Evolutionary conservation across 202 grass and related monocot genomes (phyloP), one percentile per base, ranked within the genome.

Genomic region (Elaeis oleifera): DNA sequence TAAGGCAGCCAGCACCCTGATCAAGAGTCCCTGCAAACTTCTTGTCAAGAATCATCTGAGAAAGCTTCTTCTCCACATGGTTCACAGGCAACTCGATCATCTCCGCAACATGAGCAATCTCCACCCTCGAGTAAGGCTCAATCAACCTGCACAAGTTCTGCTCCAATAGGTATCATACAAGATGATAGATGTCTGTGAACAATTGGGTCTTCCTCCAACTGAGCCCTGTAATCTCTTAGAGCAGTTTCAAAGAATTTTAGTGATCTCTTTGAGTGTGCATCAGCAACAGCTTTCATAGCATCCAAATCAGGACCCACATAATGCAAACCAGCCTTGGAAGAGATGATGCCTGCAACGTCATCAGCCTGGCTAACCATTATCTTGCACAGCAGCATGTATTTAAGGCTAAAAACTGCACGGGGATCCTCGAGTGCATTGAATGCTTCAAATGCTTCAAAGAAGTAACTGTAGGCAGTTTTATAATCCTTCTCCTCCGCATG

Each of bases 331-430:
- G 87, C 87, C 65, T 96, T 96, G 18, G 87, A 91, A 3, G 87
- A 88, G 48, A 96, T 91, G 65, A 91, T 96, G 71, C 84, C 76
- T 1, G 81, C 84, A 64, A 89, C 91, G 59, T 96, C 91, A 74
- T 96, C 87, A 51, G 91, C 84, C 25, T 96, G 92, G 56, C 76
- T 96, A 49, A 96, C 92, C 92, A 96, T 91, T 26, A 91, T 96
- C 84, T 96, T 96, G 79, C 87, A 96, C 60, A 96, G 51, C 31
- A 96, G 87, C 92, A 96, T 96, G 84, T 91, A 96, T 49, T 96
- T 96, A 32, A 91, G 71, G 81, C 91, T 81, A 67, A 88, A 96
- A 24, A 86, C 79, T 11, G 92, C 87, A 31, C 71, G 83, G 1
- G 79, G 74, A 39, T 90, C 91, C 60, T 89, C 91, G 29, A 96